Conservation (phyloP, 495 filamentous ascomycete genomes). For the Halenospora varia region DNA sequence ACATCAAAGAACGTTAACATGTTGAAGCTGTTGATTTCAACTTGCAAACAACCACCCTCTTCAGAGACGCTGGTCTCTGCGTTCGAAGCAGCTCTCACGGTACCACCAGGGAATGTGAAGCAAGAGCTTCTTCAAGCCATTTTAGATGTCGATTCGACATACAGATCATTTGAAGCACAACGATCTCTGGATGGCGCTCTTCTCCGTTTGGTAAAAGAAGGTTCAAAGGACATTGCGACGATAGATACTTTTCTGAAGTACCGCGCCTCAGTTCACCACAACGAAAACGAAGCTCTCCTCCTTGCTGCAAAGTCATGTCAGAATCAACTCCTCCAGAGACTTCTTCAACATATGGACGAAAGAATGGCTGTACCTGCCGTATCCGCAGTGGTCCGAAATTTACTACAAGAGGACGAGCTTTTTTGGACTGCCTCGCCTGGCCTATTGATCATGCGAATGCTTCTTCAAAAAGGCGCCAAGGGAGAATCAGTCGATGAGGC, state of each 20-base stretch:
- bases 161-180: neutral
- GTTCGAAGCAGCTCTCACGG: neutral
- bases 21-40: neutral
- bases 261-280: conserved; percentile 7
- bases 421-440: conserved; percentile 8
- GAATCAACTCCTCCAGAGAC: neutral
- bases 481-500: conserved; percentile 9
- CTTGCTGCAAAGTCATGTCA: conserved; percentile 1
- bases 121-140: neutral
- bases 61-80: neutral
- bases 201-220: neutral
- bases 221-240: neutral
- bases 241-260: conserved; percentile 10
- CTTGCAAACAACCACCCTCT: neutral
- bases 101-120: neutral
- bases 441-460: neutral
- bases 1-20: neutral
- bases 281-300: conserved; percentile 4
- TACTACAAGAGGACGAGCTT: neutral
- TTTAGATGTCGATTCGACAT: neutral
- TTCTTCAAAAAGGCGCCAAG: conserved; percentile 13
- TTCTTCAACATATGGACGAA: conserved; percentile 8
- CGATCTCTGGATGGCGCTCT: neutral
- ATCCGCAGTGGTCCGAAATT: conserved; percentile 2
- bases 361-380: conserved; percentile 3